phyloP scores from a whole-genome alignment of 1,139 yeast species.

The Candida freyschussii region DNA sequence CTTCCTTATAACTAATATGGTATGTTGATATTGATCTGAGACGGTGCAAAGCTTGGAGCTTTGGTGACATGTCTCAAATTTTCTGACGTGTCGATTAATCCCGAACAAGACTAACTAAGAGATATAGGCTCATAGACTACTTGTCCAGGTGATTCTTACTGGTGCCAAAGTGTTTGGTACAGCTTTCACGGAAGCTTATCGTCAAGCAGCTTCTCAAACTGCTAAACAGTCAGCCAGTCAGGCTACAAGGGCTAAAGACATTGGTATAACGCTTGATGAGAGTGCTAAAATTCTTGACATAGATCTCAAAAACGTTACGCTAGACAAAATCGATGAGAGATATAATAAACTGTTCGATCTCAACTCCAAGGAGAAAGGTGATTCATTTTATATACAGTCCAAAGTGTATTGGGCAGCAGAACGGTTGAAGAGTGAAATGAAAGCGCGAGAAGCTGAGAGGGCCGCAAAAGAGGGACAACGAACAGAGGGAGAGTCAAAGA shows the following conservation, averaged over 20 bases:
- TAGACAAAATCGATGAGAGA: slow-evolving; percentile 66
- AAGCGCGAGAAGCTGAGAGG: slow-evolving; percentile 21
- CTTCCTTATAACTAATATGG: no score
- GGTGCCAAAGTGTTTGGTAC: slow-evolving; percentile 95
- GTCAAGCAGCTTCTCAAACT: slow-evolving; percentile 88
- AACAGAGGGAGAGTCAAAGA: slow-evolving; percentile 7
- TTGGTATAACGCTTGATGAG: slow-evolving; percentile 83
- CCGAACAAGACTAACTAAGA: neutral
- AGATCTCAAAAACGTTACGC: slow-evolving; percentile 45
- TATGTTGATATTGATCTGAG: no score
- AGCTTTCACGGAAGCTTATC: slow-evolving; percentile 95
- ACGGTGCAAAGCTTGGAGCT: no score
- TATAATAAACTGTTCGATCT: slow-evolving; percentile 82
- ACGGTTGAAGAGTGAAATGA: slow-evolving; percentile 24
- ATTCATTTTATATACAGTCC: slow-evolving; percentile 86
- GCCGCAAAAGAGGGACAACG: slow-evolving; percentile 10
- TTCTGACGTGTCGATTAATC: no score
- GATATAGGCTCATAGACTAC: slow-evolving; percentile 75
- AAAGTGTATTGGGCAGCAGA: slow-evolving; percentile 76
- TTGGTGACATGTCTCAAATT: no score
- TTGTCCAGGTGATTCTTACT: slow-evolving; percentile 85
- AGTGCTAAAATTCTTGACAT: slow-evolving; percentile 87
- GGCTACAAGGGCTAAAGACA: slow-evolving; percentile 46
- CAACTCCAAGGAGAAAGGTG: slow-evolving; percentile 90
- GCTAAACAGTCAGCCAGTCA: slow-evolving; percentile 62